Conservation (phyloP, 2,329 filamentous ascomycete species). For the Alternaria arbusti region DNA sequence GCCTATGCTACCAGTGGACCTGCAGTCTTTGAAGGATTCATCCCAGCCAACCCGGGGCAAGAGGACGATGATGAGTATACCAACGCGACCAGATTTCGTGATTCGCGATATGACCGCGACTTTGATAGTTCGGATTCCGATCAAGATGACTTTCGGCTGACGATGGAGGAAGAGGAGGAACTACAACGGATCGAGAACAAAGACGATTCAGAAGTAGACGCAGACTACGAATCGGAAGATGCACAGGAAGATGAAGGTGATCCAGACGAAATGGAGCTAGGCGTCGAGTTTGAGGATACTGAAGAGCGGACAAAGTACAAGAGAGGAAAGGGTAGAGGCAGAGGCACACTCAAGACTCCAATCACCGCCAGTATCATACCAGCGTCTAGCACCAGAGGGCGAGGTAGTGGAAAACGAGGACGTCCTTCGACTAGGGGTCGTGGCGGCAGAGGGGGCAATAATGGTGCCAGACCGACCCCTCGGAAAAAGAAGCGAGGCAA, state of each 20-base stretch:
- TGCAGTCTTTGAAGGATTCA: slow-evolving; percentile 49
- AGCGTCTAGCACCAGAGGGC: slow-evolving; percentile 17
- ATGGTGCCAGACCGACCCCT: slow-evolving; percentile 23
- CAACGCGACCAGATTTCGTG: slow-evolving; percentile 23
- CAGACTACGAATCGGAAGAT: slow-evolving; percentile 46
- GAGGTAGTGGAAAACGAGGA: slow-evolving; percentile 32
- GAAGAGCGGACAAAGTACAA: slow-evolving; percentile 28
- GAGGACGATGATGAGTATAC: slow-evolving; percentile 44
- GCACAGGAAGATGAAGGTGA: slow-evolving; percentile 41
- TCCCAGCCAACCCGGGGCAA: slow-evolving; percentile 41
- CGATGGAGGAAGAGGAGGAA: slow-evolving; percentile 33
- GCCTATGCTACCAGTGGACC: slow-evolving; percentile 35
- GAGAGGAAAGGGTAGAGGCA: slow-evolving; percentile 15
- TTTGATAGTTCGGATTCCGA: slow-evolving; percentile 35
- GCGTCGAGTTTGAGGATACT: slow-evolving; percentile 36
- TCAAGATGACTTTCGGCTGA: slow-evolving; percentile 34
- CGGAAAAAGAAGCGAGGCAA: slow-evolving; percentile 28
- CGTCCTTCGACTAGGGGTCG: slow-evolving; percentile 32
- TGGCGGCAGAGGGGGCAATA: slow-evolving; percentile 34
- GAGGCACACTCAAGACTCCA: slow-evolving; percentile 1
- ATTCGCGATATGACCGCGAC: slow-evolving; percentile 28
- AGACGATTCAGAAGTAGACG: slow-evolving; percentile 42
- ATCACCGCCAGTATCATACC: background rate
- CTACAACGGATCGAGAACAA: slow-evolving; percentile 35
- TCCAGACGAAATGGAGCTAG: slow-evolving; percentile 39